Conservation (phyloP, 306 rosid genomes). For the Hippophae gyantsensis region DNA sequence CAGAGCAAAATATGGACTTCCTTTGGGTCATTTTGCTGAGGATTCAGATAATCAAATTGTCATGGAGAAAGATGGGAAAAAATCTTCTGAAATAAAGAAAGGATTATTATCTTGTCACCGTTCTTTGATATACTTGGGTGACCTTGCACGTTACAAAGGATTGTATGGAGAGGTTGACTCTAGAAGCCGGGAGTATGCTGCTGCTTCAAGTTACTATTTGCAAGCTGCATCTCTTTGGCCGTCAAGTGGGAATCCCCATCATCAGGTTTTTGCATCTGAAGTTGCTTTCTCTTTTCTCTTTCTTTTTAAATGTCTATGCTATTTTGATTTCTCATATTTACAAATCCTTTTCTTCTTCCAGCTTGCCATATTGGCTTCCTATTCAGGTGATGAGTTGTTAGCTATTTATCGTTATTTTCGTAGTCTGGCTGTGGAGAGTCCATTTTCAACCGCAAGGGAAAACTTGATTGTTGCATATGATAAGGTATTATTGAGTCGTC, state of each 20-base stretch:
- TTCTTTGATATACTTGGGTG: conserved; percentile 92
- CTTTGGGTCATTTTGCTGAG: conserved; percentile 63
- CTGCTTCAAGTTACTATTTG: conserved; percentile 93
- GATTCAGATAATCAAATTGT: conserved; percentile 53
- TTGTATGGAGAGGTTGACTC: conserved; percentile 86
- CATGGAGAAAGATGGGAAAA: conserved; percentile 80
- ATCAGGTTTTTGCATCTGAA: conserved; percentile 54
- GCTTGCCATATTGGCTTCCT: conserved; percentile 96
- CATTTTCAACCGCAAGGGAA: conserved; percentile 92
- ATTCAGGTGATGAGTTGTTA: conserved; percentile 72
- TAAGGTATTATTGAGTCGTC: conserved; percentile 44
- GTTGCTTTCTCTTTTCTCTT: neutral
- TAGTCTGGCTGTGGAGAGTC: conserved; percentile 82
- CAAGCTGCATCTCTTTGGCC: conserved; percentile 94
- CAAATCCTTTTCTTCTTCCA: conserved; percentile 23
- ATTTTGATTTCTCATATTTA: conserved; percentile 3
- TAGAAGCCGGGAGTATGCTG: conserved; percentile 63
- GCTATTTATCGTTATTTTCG: conserved; percentile 85
- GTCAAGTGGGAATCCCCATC: conserved; percentile 89
- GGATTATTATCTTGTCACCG: conserved; percentile 86
- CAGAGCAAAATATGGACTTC: conserved; percentile 86
- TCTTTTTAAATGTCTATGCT: neutral
- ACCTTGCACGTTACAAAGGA: conserved; percentile 99
- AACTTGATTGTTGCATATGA: conserved; percentile 90
- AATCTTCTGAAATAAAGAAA: conserved; percentile 72